These are phyloP conservation scores for Venturia pyrina DNA, from an alignment of 2,329 filamentous ascomycete genomes.

Conservation along the genomic window DNA sequence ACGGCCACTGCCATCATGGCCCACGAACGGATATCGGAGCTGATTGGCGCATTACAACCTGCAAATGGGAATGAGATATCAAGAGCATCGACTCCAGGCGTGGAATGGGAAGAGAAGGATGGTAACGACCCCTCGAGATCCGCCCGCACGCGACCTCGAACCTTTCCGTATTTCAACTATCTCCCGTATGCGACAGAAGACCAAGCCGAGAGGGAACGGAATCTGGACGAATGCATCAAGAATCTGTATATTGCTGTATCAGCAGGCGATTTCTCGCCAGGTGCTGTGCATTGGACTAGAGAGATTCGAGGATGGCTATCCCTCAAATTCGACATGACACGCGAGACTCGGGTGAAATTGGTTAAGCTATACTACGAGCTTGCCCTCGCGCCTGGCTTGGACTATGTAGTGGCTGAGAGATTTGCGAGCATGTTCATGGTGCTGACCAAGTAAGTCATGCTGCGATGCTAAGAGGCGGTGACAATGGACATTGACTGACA, in stretches of 20 bases:
- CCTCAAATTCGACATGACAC: constrained; percentile 93
- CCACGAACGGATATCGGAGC: constrained; percentile 1
- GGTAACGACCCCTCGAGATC: constrained; percentile 43
- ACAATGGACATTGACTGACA: constrained; percentile 9
- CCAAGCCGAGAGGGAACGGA: constrained; percentile 64
- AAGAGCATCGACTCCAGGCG: constrained; percentile 74
- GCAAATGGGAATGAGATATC: constrained; percentile 56
- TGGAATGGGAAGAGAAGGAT: constrained; percentile 39
- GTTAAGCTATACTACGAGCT: constrained; percentile 93
- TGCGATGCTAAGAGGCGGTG: background rate
- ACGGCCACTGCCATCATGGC: background rate
- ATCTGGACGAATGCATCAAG: constrained; percentile 79
- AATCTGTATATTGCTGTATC: constrained; percentile 87
- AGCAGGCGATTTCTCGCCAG: constrained; percentile 87
- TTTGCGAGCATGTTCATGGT: constrained; percentile 96
- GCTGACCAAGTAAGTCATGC: constrained; percentile 67
- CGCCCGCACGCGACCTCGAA: constrained; percentile 67
- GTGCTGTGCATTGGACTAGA: constrained; percentile 91
- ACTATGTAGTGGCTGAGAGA: constrained; percentile 69
- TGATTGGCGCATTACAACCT: background rate
- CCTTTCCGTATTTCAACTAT: constrained; percentile 85
- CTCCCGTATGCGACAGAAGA: constrained; percentile 84
- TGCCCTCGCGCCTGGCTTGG: constrained; percentile 78
- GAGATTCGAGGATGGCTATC: constrained; percentile 92
- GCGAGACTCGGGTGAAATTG: constrained; percentile 70